A percentile compares a stretch with the other conserved stretches of the same genome.
phyloP scores from a whole-genome alignment of 495 filamentous ascomycete species.

The Penicillium turbatum region DNA sequence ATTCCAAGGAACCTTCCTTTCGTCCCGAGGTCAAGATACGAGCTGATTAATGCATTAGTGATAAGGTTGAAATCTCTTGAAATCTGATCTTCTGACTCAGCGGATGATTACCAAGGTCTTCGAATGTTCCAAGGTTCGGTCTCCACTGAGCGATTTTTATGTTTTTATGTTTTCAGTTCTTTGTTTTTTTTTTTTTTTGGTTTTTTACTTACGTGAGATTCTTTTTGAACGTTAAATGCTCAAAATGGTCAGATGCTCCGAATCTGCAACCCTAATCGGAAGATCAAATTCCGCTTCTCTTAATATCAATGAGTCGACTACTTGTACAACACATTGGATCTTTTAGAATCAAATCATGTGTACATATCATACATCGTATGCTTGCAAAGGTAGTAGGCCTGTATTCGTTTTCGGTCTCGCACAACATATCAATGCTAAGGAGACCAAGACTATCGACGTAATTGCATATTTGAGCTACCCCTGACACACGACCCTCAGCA shows the following conservation, averaged over 20 bases:
- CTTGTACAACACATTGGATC: too few species aligned
- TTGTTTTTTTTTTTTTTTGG: constrained; percentile 3
- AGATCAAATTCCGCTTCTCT: too few species aligned
- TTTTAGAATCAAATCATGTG: too few species aligned
- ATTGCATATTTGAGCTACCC: neutral
- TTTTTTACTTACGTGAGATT: constrained; percentile 5
- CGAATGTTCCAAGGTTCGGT: neutral
- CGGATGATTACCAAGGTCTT: constrained; percentile 1
- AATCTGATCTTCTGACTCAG: constrained; percentile 6
- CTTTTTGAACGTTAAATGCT: too few species aligned
- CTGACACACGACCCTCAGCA: neutral
- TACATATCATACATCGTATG: too few species aligned
- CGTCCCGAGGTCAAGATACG: too few species aligned
- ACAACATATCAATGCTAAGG: neutral
- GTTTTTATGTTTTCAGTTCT: neutral
- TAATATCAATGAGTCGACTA: too few species aligned
- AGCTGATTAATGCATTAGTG: neutral
- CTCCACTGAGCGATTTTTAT: constrained; percentile 10
- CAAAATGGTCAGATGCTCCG: constrained; percentile 4
- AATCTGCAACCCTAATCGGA: neutral
- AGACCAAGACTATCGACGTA: too few species aligned
- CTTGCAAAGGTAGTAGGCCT: too few species aligned
- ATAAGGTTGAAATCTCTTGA: neutral
- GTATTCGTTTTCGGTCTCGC: neutral
- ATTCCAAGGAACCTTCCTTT: too few species aligned